Conservation (phyloP, 108 stramenopile species). For the Schizochytrium sp. region DNA sequence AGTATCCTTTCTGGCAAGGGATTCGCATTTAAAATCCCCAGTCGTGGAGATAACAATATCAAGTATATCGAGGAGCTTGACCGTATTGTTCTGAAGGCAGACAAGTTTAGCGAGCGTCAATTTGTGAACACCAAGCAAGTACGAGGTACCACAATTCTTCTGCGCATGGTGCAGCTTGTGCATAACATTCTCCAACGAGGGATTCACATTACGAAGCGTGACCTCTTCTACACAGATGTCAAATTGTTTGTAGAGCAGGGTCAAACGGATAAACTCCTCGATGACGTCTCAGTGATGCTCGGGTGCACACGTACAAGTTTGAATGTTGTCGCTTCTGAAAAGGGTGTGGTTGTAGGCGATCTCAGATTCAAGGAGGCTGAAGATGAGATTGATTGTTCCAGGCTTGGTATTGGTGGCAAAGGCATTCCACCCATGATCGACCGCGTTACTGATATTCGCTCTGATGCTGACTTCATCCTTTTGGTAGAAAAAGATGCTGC, state of each 20-base stretch:
- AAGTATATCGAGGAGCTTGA: slow-evolving; percentile 90
- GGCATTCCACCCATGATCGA: slow-evolving; percentile 97
- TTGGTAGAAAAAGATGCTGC: slow-evolving; percentile 98
- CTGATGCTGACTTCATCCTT: slow-evolving; percentile 94
- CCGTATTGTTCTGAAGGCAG: slow-evolving; percentile 71
- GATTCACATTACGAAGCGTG: slow-evolving; percentile 98
- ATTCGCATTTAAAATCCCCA: slow-evolving; percentile 85
- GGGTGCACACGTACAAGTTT: slow-evolving; percentile 95
- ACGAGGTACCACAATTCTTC: slow-evolving; percentile 92
- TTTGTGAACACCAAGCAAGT: slow-evolving; percentile 84
- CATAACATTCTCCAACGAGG: slow-evolving; percentile 88
- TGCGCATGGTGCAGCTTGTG: slow-evolving; percentile 91
- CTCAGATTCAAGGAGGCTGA: slow-evolving; percentile 89
- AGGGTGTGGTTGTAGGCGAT: slow-evolving; percentile 95
- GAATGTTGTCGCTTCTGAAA: slow-evolving; percentile 95
- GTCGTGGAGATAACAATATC: slow-evolving; percentile 87
- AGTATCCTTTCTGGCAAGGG: slow-evolving; percentile 74
- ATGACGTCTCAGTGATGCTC: slow-evolving; percentile 94
- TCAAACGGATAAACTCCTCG: slow-evolving; percentile 91
- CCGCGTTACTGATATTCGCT: slow-evolving; percentile 90
- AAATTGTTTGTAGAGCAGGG: slow-evolving; percentile 95
- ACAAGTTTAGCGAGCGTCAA: slow-evolving; percentile 69
- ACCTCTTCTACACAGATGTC: slow-evolving; percentile 96
- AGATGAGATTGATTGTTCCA: slow-evolving; percentile 91
- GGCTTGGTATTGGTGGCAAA: slow-evolving; percentile 93